These are phyloP conservation scores for Hymenoscyphus scutula DNA, from an alignment of 2,329 filamentous ascomycete genomes.

Conservation along the genomic window DNA sequence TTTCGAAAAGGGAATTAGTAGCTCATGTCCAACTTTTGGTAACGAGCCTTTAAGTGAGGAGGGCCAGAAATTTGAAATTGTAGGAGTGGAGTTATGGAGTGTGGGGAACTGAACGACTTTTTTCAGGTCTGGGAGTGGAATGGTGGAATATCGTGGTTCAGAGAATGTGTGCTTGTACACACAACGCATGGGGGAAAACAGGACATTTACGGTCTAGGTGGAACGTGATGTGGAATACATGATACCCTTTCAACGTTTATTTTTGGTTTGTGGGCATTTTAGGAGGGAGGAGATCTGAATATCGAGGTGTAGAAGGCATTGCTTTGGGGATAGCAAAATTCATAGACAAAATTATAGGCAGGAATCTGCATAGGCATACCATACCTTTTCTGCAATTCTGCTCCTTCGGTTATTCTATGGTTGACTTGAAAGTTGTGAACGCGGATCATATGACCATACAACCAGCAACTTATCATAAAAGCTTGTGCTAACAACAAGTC, in stretches of 20 bases:
- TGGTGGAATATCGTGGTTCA: background rate
- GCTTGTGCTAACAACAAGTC: slow-evolving; percentile 65
- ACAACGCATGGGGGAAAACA: background rate
- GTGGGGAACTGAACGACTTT: slow-evolving; percentile 55
- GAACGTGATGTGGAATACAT: slow-evolving; percentile 10
- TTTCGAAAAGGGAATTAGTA: slow-evolving; percentile 80
- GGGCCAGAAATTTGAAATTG: slow-evolving; percentile 84
- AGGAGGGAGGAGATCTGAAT: slow-evolving; percentile 1
- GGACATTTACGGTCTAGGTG: slow-evolving; percentile 1
- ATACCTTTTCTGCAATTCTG: background rate
- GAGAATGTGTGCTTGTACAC: background rate
- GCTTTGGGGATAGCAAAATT: background rate
- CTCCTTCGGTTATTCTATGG: background rate
- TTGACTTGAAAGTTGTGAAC: background rate
- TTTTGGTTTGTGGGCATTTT: slow-evolving; percentile 1
- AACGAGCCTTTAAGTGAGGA: slow-evolving; percentile 94
- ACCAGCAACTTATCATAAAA: slow-evolving; percentile 74
- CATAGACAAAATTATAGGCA: background rate
- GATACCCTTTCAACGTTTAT: slow-evolving; percentile 13
- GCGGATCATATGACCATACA: slow-evolving; percentile 52
- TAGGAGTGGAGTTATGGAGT: slow-evolving; percentile 93
- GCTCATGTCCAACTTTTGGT: slow-evolving; percentile 84
- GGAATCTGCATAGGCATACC: background rate
- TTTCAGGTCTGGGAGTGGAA: background rate
- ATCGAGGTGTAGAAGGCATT: background rate